A percentile compares a stretch with the other conserved stretches of the same genome.
Evolutionary conservation across 2,329 filamentous ascomycete species (phyloP).

Genomic region (Blastomyces emzantsi): DNA sequence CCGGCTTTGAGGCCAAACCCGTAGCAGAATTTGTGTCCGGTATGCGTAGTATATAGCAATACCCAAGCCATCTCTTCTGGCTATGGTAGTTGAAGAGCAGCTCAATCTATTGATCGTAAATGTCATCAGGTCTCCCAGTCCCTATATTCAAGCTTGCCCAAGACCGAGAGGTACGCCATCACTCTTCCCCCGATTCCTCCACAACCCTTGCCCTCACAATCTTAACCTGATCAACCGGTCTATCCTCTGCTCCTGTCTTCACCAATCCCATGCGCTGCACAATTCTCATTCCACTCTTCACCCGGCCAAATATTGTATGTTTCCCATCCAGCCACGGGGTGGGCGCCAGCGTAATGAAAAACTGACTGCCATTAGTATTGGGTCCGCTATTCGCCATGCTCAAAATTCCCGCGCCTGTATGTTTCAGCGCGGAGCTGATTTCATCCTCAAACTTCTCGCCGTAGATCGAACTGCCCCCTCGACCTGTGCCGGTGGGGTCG

Average conservation of each 20-base stretch:
- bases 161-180: constrained; percentile 13
- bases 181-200: constrained; percentile 47
- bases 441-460: constrained; percentile 94
- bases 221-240: constrained; percentile 71
- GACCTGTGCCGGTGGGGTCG: constrained; percentile 87
- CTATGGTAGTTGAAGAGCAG: neutral
- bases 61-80: neutral
- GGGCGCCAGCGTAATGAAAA: constrained; percentile 89
- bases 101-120: neutral
- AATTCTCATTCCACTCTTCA: constrained; percentile 73
- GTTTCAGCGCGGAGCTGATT: constrained; percentile 67
- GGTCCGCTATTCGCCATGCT: constrained; percentile 95
- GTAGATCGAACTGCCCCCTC: constrained; percentile 81
- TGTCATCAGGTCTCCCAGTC: neutral
- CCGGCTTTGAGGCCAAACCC: neutral
- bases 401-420: constrained; percentile 87
- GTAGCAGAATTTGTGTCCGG: neutral
- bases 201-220: constrained; percentile 64
- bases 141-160: neutral
- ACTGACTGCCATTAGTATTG: constrained; percentile 90
- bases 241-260: constrained; percentile 71
- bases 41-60: neutral
- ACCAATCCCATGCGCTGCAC: constrained; percentile 83
- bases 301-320: constrained; percentile 91
- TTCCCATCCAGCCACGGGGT: constrained; percentile 96